phyloP scores from a whole-genome alignment of 2,329 filamentous ascomycete species.

The Blastomyces silverae region DNA sequence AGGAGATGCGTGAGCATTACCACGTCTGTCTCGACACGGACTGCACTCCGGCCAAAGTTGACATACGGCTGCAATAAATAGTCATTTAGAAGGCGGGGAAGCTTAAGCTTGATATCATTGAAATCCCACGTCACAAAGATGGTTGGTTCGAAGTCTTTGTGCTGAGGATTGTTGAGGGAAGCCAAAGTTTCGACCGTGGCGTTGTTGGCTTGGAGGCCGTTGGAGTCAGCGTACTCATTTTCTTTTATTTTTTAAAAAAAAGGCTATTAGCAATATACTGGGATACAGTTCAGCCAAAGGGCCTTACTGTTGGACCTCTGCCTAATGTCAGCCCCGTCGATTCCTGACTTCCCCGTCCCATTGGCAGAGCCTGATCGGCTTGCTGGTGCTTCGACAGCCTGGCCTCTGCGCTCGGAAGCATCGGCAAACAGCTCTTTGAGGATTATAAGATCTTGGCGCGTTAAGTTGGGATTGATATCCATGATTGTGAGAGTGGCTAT shows the following conservation, averaged over 20 bases:
- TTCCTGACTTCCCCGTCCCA: not conserved
- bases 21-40: conserved; percentile 64
- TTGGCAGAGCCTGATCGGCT: not conserved
- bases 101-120: conserved; percentile 37
- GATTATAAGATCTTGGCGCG: conserved; percentile 36
- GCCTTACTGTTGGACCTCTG: conserved; percentile 8
- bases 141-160: conserved; percentile 49
- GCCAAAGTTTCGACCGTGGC: conserved; percentile 41
- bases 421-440: conserved; percentile 35
- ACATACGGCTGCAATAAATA: conserved; percentile 56
- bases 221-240: not conserved
- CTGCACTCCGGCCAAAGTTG: conserved; percentile 48
- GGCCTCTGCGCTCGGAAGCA: conserved; percentile 20
- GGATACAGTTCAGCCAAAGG: not conserved
- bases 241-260: not conserved
- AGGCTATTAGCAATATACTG: not conserved
- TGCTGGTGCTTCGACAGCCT: conserved; percentile 12
- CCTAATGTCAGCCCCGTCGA: not conserved
- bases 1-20: conserved; percentile 71
- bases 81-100: conserved; percentile 39
- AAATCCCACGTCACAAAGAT: conserved; percentile 50
- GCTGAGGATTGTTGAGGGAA: conserved; percentile 45
- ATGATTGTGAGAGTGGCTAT: conserved; percentile 7
- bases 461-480: conserved; percentile 24
- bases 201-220: conserved; percentile 20